These are phyloP conservation scores for Gossypium arboreum DNA, from an alignment of 345 rosid species.

Conservation along the genomic window DNA sequence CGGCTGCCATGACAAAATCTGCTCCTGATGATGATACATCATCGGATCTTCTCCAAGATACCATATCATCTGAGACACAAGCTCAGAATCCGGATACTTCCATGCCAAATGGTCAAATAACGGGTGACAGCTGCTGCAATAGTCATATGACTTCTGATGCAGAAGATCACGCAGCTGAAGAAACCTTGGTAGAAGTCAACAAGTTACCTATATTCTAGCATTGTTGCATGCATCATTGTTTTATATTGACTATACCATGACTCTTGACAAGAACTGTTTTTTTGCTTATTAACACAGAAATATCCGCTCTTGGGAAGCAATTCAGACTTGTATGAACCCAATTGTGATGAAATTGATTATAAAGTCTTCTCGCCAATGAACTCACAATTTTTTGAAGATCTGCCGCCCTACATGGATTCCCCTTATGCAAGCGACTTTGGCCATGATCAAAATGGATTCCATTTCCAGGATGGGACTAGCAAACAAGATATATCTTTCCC, in stretches of 20 bases:
- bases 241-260: conserved; percentile 2
- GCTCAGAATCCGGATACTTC: neutral
- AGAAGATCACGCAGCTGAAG: conserved; percentile 11
- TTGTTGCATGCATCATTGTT: neutral
- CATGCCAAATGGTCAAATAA: neutral
- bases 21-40: neutral
- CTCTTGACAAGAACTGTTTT: neutral
- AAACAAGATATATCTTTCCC: conserved; percentile 48
- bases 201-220: neutral
- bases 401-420: conserved; percentile 38
- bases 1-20: neutral
- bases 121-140: neutral
- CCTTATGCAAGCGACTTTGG: conserved; percentile 72
- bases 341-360: conserved; percentile 32
- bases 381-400: conserved; percentile 31
- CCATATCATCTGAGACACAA: neutral
- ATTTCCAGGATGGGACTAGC: conserved; percentile 53
- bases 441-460: conserved; percentile 36
- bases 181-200: conserved; percentile 39
- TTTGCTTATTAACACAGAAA: conserved; percentile 31
- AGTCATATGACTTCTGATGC: conserved; percentile 1
- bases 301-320: conserved; percentile 27
- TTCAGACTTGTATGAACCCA: conserved; percentile 23
- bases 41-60: neutral
- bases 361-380: conserved; percentile 45